Evolutionary conservation across 805 yeast species (phyloP).

Genomic region (Yamadazyma phyllophila): DNA sequence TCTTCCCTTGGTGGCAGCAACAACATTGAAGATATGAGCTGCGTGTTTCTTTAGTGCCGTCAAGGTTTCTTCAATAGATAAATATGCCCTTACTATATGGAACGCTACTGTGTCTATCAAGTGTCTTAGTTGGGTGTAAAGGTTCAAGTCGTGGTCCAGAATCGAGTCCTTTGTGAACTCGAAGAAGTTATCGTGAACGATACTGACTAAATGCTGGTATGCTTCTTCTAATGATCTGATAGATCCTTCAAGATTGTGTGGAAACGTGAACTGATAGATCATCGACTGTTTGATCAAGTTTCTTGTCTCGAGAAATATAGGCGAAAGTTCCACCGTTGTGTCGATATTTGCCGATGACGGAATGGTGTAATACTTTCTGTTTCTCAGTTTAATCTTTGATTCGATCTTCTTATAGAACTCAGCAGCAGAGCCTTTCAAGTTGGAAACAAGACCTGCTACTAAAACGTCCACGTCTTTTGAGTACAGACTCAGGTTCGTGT

Average conservation of each 20-base stretch:
- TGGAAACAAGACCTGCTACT: constrained; percentile 28
- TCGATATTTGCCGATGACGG: constrained; percentile 27
- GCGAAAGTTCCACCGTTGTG: constrained; percentile 31
- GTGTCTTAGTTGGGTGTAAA: constrained; percentile 36
- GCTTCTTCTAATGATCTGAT: constrained; percentile 31
- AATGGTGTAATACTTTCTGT: constrained; percentile 35
- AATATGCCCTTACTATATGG: constrained; percentile 59
- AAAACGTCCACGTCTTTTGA: constrained; percentile 31
- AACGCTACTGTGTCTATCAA: constrained; percentile 61
- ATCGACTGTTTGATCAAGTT: constrained; percentile 37
- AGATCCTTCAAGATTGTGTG: constrained; percentile 32
- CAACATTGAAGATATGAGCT: constrained; percentile 56
- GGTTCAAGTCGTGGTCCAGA: constrained; percentile 27
- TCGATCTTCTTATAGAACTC: constrained; percentile 37
- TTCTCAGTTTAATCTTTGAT: constrained; percentile 30
- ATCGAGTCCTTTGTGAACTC: constrained; percentile 13
- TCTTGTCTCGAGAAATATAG: constrained; percentile 37
- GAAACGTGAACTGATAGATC: constrained; percentile 29
- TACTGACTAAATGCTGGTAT: constrained; percentile 29
- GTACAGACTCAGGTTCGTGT: constrained; percentile 13
- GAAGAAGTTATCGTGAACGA: constrained; percentile 16
- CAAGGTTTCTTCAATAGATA: constrained; percentile 57
- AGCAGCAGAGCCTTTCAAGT: constrained; percentile 24
- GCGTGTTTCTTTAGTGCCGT: constrained; percentile 62
- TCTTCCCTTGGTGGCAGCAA: constrained; percentile 6